A percentile compares a stretch with the other conserved stretches of the same genome.
These are phyloP conservation scores for Rhizomucor pusillus DNA, from an alignment of 371 early-diverging fungal species.

Conservation along the genomic window DNA sequence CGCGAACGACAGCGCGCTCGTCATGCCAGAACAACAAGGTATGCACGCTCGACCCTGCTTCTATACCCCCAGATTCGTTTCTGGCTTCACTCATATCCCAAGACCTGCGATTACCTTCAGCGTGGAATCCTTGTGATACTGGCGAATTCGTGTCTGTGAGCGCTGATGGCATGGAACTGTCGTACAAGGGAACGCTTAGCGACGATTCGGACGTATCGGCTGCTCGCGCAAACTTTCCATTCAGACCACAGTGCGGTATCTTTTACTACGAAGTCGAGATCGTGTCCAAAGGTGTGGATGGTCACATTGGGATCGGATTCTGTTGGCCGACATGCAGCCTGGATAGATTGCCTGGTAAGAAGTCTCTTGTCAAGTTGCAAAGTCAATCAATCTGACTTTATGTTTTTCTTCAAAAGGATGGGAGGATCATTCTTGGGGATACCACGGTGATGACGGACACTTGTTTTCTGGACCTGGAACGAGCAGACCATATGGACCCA, in stretches of 20 bases:
- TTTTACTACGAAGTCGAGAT: slow-evolving; percentile 90
- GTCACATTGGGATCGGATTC: slow-evolving; percentile 88
- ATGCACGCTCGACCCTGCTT: slow-evolving; percentile 2
- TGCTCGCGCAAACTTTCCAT: slow-evolving; percentile 75
- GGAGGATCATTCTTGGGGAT: slow-evolving; percentile 79
- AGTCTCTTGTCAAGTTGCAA: too few species aligned
- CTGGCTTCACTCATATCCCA: slow-evolving; percentile 7
- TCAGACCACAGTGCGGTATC: slow-evolving; percentile 83
- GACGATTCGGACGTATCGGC: slow-evolving; percentile 77
- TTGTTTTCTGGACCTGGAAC: slow-evolving; percentile 67
- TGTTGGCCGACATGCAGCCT: slow-evolving; percentile 49
- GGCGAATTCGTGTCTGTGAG: slow-evolving; percentile 48
- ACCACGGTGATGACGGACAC: slow-evolving; percentile 90
- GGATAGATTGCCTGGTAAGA: slow-evolving; percentile 75
- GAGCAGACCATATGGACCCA: slow-evolving; percentile 83
- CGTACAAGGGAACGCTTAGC: slow-evolving; percentile 47
- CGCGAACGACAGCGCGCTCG: too few species aligned
- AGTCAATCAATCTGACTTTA: too few species aligned
- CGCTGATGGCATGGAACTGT: slow-evolving; percentile 48
- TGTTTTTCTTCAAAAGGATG: too few species aligned
- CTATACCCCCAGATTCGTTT: slow-evolving; percentile 6
- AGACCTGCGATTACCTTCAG: slow-evolving; percentile 51
- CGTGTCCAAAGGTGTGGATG: slow-evolving; percentile 80
- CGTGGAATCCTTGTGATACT: slow-evolving; percentile 61
- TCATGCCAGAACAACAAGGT: background rate